These are phyloP conservation scores for Polyplosphaeria fusca DNA, from an alignment of 495 filamentous ascomycete genomes.

Conservation along the genomic window DNA sequence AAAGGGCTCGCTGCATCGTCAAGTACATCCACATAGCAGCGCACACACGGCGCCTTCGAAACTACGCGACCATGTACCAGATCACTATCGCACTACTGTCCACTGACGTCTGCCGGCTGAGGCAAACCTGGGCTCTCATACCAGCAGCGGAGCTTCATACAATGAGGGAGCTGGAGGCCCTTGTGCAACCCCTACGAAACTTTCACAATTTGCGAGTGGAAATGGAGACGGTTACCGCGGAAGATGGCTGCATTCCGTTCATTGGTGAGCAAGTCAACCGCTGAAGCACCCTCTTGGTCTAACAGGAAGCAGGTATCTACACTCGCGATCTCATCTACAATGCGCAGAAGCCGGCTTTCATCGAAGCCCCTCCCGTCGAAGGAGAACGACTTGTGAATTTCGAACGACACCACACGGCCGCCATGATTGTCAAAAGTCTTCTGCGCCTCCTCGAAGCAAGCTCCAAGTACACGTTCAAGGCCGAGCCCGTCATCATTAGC, in stretches of 20 bases:
- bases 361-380: constrained; percentile 61
- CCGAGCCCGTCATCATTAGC: constrained; percentile 82
- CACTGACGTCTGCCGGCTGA: constrained; percentile 71
- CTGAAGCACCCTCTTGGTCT: neutral
- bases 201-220: constrained; percentile 85
- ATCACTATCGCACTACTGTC: constrained; percentile 87
- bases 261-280: constrained; percentile 59
- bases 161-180: constrained; percentile 73
- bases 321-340: constrained; percentile 98
- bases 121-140: constrained; percentile 78
- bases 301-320: constrained; percentile 59
- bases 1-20: constrained; percentile 77
- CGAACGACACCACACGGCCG: constrained; percentile 85
- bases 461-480: constrained; percentile 77
- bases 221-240: constrained; percentile 76
- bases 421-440: constrained; percentile 89
- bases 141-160: constrained; percentile 65
- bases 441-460: constrained; percentile 80
- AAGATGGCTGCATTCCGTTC: constrained; percentile 93
- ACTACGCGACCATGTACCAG: constrained; percentile 96
- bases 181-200: constrained; percentile 86
- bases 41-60: constrained; percentile 79
- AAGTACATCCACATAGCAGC: constrained; percentile 91
- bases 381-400: constrained; percentile 86
- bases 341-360: constrained; percentile 74